A percentile compares a stretch with the other conserved stretches of the same genome.
Conservation (phyloP, 352 stramenopile species). For the Pythium rishiriense region DNA sequence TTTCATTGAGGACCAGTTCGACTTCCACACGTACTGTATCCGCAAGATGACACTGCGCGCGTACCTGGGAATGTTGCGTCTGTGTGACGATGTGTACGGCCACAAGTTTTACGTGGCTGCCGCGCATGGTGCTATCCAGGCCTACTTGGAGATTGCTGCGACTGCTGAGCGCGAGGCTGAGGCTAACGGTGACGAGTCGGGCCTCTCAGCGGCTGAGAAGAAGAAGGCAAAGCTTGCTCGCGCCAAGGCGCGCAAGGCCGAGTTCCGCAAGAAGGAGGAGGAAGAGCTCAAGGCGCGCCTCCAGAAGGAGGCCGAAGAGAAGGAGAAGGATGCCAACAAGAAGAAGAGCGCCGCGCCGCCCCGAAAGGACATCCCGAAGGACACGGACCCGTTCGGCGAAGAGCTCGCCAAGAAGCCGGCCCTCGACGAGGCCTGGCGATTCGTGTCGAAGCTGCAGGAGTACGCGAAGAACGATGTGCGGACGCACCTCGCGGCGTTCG, state of each 20-base stretch:
- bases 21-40: constrained; percentile 99
- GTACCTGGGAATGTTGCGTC: constrained; percentile 94
- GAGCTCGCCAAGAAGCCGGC: constrained; percentile 65
- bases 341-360: constrained; percentile 54
- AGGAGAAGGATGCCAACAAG: constrained; percentile 68
- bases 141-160: constrained; percentile 89
- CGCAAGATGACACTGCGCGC: constrained; percentile 97
- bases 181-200: constrained; percentile 64
- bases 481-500: constrained; percentile 75
- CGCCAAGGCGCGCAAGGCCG: constrained; percentile 85
- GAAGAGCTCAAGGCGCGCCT: constrained; percentile 72
- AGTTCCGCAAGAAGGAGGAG: constrained; percentile 88
- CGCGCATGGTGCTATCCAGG: constrained; percentile 85
- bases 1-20: constrained; percentile 98
- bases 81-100: constrained; percentile 92
- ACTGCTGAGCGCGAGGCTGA: constrained; percentile 46
- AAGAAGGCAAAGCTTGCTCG: constrained; percentile 90
- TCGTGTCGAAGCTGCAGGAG: constrained; percentile 69
- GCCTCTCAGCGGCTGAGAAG: constrained; percentile 92
- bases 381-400: constrained; percentile 73
- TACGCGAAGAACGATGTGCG: constrained; percentile 56
- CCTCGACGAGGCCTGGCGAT: constrained; percentile 78
- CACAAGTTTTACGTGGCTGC: constrained; percentile 89
- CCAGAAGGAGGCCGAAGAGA: constrained; percentile 78
- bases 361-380: constrained; percentile 57